phyloP scores from a whole-genome alignment of 805 yeast genomes.

The Cyberlindnera petersonii region DNA sequence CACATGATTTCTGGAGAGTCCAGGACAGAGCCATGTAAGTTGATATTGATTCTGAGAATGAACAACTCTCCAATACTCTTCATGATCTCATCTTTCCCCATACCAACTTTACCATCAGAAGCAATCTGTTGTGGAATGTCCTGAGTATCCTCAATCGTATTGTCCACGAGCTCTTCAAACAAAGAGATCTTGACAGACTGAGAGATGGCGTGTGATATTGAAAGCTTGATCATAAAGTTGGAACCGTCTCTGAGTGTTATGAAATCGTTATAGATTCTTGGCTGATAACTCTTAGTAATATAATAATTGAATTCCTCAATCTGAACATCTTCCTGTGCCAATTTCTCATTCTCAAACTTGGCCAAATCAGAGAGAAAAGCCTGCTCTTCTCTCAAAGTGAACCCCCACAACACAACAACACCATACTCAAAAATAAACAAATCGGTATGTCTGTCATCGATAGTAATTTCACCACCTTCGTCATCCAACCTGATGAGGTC shows the following conservation, averaged over 20 bases:
- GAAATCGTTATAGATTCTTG: slow-evolving; percentile 92
- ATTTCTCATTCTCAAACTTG: slow-evolving; percentile 86
- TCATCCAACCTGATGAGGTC: slow-evolving; percentile 73
- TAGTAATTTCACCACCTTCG: slow-evolving; percentile 93
- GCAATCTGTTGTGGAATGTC: slow-evolving; percentile 97
- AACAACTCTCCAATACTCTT: slow-evolving; percentile 95
- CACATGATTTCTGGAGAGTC: slow-evolving; percentile 99
- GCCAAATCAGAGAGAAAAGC: slow-evolving; percentile 81
- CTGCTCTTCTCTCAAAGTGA: slow-evolving; percentile 74
- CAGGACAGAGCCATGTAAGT: slow-evolving; percentile 80
- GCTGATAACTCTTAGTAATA: slow-evolving; percentile 90
- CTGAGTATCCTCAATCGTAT: slow-evolving; percentile 95
- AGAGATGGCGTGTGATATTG: slow-evolving; percentile 93
- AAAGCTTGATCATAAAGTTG: slow-evolving; percentile 87
- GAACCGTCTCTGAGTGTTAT: slow-evolving; percentile 85
- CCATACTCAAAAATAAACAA: slow-evolving; percentile 93
- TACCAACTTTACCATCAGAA: slow-evolving; percentile 86
- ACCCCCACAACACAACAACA: slow-evolving; percentile 97
- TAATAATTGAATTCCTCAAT: slow-evolving; percentile 93
- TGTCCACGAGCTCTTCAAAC: slow-evolving; percentile 93
- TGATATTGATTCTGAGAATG: slow-evolving; percentile 77
- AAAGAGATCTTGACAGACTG: slow-evolving; percentile 93
- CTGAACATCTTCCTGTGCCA: slow-evolving; percentile 89
- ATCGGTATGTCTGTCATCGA: slow-evolving; percentile 73
- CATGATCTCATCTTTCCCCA: slow-evolving; percentile 94